Conservation (phyloP, 306 rosid genomes). For the Phaseolus lunatus region DNA sequence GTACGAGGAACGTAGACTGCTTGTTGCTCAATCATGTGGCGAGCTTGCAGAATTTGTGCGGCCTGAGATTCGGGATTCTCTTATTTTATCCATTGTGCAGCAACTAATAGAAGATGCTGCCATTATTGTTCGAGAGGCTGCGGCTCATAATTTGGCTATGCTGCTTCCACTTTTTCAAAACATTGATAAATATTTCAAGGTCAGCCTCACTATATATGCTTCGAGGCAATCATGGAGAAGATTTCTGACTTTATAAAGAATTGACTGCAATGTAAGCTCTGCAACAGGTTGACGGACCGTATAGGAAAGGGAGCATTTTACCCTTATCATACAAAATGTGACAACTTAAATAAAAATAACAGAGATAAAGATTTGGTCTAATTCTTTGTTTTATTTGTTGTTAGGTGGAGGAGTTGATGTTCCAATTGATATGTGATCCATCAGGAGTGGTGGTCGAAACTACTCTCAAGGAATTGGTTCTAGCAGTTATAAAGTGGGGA, state of each 20-base stretch:
- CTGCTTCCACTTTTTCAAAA: conserved; percentile 95
- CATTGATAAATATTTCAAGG: conserved; percentile 98
- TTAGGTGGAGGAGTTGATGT: conserved; percentile 96
- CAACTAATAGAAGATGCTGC: conserved; percentile 93
- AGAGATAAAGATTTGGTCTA: conserved; percentile 48
- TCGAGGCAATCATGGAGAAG: conserved; percentile 99
- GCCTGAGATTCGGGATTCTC: conserved; percentile 95
- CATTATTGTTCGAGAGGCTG: conserved; percentile 94
- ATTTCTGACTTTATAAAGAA: conserved; percentile 91
- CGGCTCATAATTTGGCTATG: conserved; percentile 90
- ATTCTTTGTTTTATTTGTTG: conserved; percentile 54
- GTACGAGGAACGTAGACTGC: conserved; percentile 97
- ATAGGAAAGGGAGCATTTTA: conserved; percentile 76
- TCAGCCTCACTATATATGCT: conserved; percentile 99
- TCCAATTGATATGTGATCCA: conserved; percentile 91
- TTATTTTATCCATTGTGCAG: conserved; percentile 89
- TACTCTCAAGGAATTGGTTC: conserved; percentile 79
- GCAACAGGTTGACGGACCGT: conserved; percentile 80
- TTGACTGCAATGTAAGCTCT: conserved; percentile 97
- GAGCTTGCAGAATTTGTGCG: conserved; percentile 89
- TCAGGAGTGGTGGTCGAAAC: conserved; percentile 95
- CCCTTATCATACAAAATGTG: conserved; percentile 53
- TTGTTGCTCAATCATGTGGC: conserved; percentile 98
- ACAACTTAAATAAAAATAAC: conserved; percentile 42
- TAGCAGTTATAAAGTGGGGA: conserved; percentile 91